Base-by-base conservation (phyloP, 2,329 filamentous ascomycete genomes). In the Metarhizium robertsii region DNA sequence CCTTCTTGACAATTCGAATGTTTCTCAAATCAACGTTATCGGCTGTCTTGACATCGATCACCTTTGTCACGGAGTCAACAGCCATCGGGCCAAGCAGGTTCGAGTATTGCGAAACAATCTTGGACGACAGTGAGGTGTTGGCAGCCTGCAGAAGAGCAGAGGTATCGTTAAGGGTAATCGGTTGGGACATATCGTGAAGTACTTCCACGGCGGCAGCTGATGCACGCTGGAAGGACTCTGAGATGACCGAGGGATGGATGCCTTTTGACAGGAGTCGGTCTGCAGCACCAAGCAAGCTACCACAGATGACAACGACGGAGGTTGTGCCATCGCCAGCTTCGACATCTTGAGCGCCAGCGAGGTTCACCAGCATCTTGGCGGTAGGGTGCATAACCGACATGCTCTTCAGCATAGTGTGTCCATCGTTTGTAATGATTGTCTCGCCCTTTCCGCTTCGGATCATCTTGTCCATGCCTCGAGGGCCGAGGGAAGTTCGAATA, bases 311-410 rank as follows among this genome's bases (percentile, higher is more conserved):
- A 34, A 99, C 94, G 30, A 99, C 94, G 3, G 92, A 97, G 40
- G 94, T 99, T 55, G 94, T 99, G 66, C 94, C 95, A 72, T 99
- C 94, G 75, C 94, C 94, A 60, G 94, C 94, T 74, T 99, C 94
- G 59, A 99, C 91, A 77, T 99, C 94, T 73, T 99, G 94, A 62
- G 94, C 94, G 63, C 94, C 90, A 66, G 92, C 95, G 60, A 99
- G 83, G 73, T 99, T 92, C 67, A 99, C 94, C 63, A 99, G 81
- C 94, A 99, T 99, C 78, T 96, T 96, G 53, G 94, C 94, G 51
- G 95, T 95, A n/a, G 94, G 94, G 71, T 99, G 94, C 87, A 99
- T 91, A 63, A 99, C 94, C 62, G 90, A 88, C 94, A 99, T 97
- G 79, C 92, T 92, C 77, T 89, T 95, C 69, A 99, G 78, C 92